A percentile compares a stretch with the other conserved stretches of the same genome.
phyloP scores from a whole-genome alignment of 2,329 filamentous ascomycete species.

The Chaetothyriales sp. region DNA sequence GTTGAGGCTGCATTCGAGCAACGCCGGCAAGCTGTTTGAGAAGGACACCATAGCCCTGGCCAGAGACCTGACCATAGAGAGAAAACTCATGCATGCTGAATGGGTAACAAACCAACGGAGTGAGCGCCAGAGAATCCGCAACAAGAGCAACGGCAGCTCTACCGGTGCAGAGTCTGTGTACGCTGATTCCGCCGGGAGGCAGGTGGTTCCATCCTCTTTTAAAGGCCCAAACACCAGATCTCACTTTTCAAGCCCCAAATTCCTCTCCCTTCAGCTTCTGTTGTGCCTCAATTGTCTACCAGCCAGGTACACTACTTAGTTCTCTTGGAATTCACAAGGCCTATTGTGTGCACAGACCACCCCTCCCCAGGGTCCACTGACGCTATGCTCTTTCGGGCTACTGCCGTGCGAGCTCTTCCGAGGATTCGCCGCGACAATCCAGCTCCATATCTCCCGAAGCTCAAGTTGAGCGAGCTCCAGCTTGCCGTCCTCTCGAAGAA shows the following conservation, averaged over 20 bases:
- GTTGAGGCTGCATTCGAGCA: constrained; percentile 45
- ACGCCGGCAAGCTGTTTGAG: constrained; percentile 47
- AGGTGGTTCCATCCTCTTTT: not conserved
- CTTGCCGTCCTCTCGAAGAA: not conserved
- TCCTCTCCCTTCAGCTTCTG: not conserved
- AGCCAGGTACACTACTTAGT: too few species aligned
- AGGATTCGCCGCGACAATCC: not conserved
- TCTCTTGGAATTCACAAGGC: not conserved
- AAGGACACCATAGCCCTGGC: constrained; percentile 43
- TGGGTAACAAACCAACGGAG: too few species aligned
- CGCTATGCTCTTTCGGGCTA: not conserved
- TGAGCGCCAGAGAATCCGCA: not conserved
- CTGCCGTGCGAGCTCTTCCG: not conserved
- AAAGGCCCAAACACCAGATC: not conserved
- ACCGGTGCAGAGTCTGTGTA: not conserved
- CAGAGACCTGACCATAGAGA: constrained; percentile 44
- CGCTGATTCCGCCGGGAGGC: not conserved
- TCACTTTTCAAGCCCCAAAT: not conserved
- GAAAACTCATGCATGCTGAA: constrained; percentile 45
- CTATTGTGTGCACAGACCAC: not conserved
- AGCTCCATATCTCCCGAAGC: not conserved
- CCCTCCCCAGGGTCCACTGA: too few species aligned
- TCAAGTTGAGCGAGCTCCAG: not conserved
- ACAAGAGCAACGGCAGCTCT: not conserved
- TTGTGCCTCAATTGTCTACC: too few species aligned